These are phyloP conservation scores for Holtermannia corniformis DNA, from an alignment of 768 basidiomycete genomes.

Conservation along the genomic window DNA sequence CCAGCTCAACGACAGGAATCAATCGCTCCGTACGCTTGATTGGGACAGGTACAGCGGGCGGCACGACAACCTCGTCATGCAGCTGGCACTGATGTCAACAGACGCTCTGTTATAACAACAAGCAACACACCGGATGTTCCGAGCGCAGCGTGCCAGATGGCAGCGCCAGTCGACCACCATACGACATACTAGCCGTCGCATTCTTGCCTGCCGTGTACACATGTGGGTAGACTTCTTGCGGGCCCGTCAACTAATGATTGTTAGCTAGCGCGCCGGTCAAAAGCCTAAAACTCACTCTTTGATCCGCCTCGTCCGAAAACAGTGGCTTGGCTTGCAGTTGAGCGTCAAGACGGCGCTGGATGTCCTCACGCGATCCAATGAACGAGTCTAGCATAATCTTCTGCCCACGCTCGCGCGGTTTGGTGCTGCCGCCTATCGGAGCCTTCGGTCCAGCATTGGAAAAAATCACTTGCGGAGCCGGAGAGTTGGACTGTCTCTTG, in stretches of 20 bases:
- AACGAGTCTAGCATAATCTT: slow-evolving; percentile 23
- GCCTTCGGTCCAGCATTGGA: background rate
- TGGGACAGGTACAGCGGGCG: slow-evolving; percentile 70
- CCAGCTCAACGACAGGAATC: slow-evolving; percentile 62
- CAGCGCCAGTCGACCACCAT: slow-evolving; percentile 66
- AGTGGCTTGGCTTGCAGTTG: slow-evolving; percentile 34
- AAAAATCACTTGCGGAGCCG: background rate
- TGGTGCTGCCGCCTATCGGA: background rate
- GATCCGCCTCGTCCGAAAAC: slow-evolving; percentile 25
- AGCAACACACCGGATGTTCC: slow-evolving; percentile 53
- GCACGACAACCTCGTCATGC: slow-evolving; percentile 81
- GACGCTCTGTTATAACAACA: background rate
- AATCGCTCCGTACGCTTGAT: slow-evolving; percentile 61
- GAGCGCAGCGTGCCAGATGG: slow-evolving; percentile 71
- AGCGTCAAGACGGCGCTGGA: slow-evolving; percentile 34
- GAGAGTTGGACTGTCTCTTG: background rate
- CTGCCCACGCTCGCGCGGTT: background rate
- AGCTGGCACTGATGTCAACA: slow-evolving; percentile 46
- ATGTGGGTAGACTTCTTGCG: slow-evolving; percentile 57
- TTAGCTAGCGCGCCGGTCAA: slow-evolving; percentile 10
- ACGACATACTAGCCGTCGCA: slow-evolving; percentile 57
- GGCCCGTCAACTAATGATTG: slow-evolving; percentile 6
- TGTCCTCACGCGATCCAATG: slow-evolving; percentile 33
- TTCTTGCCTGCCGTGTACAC: slow-evolving; percentile 62
- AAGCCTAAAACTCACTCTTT: slow-evolving; percentile 9